These are phyloP conservation scores for Begonia fuchsioides DNA, from an alignment of 306 rosid genomes.

Conservation along the genomic window DNA sequence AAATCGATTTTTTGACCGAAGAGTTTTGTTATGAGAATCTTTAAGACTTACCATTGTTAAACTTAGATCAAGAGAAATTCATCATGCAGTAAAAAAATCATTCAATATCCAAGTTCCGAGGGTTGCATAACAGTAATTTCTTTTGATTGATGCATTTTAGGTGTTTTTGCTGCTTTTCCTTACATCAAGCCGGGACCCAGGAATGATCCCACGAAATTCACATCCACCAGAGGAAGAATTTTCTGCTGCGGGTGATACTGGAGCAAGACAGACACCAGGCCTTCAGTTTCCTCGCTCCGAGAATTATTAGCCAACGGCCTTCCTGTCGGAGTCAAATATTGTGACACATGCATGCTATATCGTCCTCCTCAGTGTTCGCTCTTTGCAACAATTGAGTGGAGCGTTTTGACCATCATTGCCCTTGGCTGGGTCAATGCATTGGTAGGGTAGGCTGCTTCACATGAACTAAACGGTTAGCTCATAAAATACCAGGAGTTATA, in stretches of 20 bases:
- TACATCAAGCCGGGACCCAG: constrained; percentile 89
- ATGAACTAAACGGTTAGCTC: too few relatives aligned
- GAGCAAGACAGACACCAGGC: constrained; percentile 74
- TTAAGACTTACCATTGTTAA: too few relatives aligned
- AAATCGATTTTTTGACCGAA: too few relatives aligned
- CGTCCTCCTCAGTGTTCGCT: constrained; percentile 97
- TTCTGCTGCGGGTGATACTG: constrained; percentile 25
- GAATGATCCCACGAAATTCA: constrained; percentile 64
- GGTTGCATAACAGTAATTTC: constrained; percentile 20
- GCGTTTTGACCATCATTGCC: constrained; percentile 94
- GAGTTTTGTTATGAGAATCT: neutral
- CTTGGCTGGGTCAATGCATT: constrained; percentile 98
- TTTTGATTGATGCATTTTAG: constrained; percentile 33
- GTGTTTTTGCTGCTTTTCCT: constrained; percentile 78
- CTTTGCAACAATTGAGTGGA: constrained; percentile 94
- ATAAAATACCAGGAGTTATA: too few relatives aligned
- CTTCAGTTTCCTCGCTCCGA: constrained; percentile 70
- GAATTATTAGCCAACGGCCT: constrained; percentile 58
- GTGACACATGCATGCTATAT: constrained; percentile 88
- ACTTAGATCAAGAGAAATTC: neutral
- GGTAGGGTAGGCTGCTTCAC: constrained; percentile 95
- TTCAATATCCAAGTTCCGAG: constrained; percentile 7
- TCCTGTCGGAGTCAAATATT: constrained; percentile 69
- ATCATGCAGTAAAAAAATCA: neutral
- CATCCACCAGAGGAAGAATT: constrained; percentile 92